Percentiles rank a stretch among this genome's conserved stretches.
These are phyloP conservation scores for Rauvolfia tetraphylla DNA, from an alignment of 257 asterid genomes.

Conservation along the genomic window DNA sequence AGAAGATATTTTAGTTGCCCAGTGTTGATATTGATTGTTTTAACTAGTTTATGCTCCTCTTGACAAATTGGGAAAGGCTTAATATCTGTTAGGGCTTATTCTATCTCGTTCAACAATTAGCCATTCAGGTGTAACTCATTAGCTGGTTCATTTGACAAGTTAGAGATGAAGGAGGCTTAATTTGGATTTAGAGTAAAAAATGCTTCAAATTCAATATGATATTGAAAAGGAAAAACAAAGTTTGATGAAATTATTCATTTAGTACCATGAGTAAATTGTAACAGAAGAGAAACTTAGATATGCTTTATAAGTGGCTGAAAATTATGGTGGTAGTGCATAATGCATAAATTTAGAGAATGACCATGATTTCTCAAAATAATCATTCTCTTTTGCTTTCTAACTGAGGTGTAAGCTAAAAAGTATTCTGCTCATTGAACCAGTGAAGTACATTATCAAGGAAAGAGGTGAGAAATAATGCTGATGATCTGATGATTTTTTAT, in stretches of 20 bases:
- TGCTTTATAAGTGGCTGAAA: background rate
- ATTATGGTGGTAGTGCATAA: too few relatives aligned
- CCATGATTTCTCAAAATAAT: background rate
- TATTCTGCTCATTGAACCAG: background rate
- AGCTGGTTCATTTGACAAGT: background rate
- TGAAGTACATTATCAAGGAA: background rate
- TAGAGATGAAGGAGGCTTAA: background rate
- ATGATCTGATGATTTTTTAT: conserved; percentile 11
- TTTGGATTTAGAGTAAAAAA: background rate
- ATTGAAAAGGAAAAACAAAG: background rate
- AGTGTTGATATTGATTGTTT: background rate
- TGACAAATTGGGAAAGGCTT: background rate
- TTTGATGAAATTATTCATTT: background rate
- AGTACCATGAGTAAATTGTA: background rate
- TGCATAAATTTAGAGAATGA: background rate
- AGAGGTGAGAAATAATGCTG: background rate
- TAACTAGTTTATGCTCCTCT: background rate
- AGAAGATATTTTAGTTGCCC: background rate
- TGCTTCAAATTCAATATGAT: background rate
- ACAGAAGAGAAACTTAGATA: background rate
- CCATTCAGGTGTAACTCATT: background rate
- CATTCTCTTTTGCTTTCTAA: background rate
- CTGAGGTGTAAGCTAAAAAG: background rate
- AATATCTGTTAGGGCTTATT: background rate
- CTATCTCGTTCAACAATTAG: background rate